These are phyloP conservation scores for Boletus rubroflammeus DNA, from an alignment of 768 basidiomycete genomes.

Conservation along the genomic window DNA sequence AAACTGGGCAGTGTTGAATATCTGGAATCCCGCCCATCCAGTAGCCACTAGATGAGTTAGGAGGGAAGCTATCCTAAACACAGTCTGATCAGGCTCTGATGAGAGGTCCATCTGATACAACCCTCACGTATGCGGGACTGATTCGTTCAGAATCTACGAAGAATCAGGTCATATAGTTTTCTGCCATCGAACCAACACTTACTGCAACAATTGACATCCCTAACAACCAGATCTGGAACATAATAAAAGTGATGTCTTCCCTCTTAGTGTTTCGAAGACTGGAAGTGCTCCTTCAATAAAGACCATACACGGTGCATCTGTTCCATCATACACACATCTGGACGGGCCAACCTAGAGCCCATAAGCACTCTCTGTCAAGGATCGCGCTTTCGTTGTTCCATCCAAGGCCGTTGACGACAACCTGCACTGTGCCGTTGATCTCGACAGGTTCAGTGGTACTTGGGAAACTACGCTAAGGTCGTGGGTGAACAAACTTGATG, in stretches of 20 bases:
- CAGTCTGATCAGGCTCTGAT: background rate
- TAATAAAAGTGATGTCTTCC: conserved; percentile 74
- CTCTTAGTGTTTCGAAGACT: conserved; percentile 72
- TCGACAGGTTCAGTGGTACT: background rate
- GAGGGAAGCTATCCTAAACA: conserved; percentile 53
- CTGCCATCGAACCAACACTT: conserved; percentile 24
- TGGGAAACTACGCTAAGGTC: conserved; percentile 2
- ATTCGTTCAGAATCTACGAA: conserved; percentile 55
- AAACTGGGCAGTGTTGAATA: conserved; percentile 57
- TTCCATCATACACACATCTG: conserved; percentile 47
- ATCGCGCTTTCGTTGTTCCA: conserved; percentile 32
- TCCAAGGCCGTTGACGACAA: conserved; percentile 35
- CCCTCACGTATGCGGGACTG: conserved; percentile 66
- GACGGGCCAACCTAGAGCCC: conserved; percentile 66
- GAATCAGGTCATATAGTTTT: background rate
- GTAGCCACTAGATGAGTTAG: conserved; percentile 73
- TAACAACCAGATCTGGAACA: conserved; percentile 77
- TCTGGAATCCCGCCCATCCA: conserved; percentile 68
- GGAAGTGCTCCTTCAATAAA: background rate
- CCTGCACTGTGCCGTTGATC: conserved; percentile 5
- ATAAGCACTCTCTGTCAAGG: conserved; percentile 50
- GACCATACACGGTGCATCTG: background rate
- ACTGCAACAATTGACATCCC: conserved; percentile 71
- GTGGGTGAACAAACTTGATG: background rate
- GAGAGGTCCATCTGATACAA: background rate